Conservation (phyloP, 192 early-diverging fungal species). For the Coemansia asiatica region DNA sequence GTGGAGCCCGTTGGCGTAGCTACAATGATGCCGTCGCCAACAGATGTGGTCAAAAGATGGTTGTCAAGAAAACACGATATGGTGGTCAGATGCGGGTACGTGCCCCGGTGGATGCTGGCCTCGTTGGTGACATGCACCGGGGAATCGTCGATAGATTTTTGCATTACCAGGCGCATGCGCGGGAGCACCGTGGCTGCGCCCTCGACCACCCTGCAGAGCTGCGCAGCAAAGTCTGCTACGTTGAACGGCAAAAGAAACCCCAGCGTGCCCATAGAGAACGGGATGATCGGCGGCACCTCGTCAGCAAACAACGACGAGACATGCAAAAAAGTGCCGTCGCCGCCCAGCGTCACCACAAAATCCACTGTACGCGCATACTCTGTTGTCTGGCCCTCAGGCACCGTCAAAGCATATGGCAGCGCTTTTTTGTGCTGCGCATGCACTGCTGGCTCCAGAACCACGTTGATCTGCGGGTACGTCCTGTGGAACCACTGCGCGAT, state of each 20-base stretch:
- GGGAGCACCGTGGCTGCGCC: slow-evolving; percentile 66
- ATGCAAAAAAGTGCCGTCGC: slow-evolving; percentile 91
- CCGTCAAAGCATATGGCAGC: slow-evolving; percentile 27
- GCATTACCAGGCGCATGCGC: slow-evolving; percentile 76
- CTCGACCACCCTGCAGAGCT: slow-evolving; percentile 64
- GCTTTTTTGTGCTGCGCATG: slow-evolving; percentile 54
- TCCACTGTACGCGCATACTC: slow-evolving; percentile 75
- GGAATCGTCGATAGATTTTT: slow-evolving; percentile 57
- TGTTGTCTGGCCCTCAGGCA: slow-evolving; percentile 33
- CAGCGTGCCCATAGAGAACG: slow-evolving; percentile 90
- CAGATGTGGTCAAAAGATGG: slow-evolving; percentile 80
- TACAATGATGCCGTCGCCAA: slow-evolving; percentile 68
- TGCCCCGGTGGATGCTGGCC: slow-evolving; percentile 82
- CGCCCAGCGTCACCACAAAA: slow-evolving; percentile 89
- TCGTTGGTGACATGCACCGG: slow-evolving; percentile 79
- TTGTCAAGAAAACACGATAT: slow-evolving; percentile 80
- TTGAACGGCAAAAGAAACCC: slow-evolving; percentile 89
- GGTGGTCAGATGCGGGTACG: slow-evolving; percentile 76
- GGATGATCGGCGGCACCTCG: slow-evolving; percentile 82
- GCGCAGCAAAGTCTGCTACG: slow-evolving; percentile 62
- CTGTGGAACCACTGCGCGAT: slow-evolving; percentile 70
- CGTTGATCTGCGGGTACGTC: slow-evolving; percentile 65
- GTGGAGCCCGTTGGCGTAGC: slow-evolving; percentile 91
- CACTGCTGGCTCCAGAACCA: slow-evolving; percentile 70
- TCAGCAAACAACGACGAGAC: slow-evolving; percentile 76